Evolutionary conservation across 1,139 yeast species (phyloP).

Genomic region (Geotrichum cucujoidarum): DNA sequence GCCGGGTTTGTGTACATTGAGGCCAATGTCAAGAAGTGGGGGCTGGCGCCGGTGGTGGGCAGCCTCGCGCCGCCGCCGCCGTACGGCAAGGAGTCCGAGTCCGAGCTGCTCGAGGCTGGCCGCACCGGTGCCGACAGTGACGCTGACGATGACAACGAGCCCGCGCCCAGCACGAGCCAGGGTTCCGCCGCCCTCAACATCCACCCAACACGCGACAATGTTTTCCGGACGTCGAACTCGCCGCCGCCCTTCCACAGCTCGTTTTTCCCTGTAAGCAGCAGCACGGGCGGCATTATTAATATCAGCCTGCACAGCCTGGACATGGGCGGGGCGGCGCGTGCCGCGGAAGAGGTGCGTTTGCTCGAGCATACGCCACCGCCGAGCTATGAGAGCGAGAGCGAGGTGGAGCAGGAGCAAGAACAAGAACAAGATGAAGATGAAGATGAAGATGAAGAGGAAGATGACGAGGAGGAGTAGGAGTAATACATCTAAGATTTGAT

Average conservation of each 20-base stretch:
- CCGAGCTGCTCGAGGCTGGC: constrained; percentile 37
- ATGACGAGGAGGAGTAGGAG: constrained; percentile 1
- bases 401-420: constrained; percentile 14
- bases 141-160: too few species aligned
- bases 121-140: too few species aligned
- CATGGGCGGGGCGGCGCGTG: constrained; percentile 2
- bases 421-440: constrained; percentile 21
- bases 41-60: constrained; percentile 75
- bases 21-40: constrained; percentile 90
- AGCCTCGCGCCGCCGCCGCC: constrained; percentile 73
- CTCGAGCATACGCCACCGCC: constrained; percentile 27
- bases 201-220: background rate
- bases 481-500: background rate
- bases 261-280: constrained; percentile 15
- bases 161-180: constrained; percentile 4
- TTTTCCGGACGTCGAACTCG: constrained; percentile 15
- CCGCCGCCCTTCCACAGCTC: constrained; percentile 21
- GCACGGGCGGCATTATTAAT: constrained; percentile 21
- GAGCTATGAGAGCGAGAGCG: constrained; percentile 27
- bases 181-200: background rate
- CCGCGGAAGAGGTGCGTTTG: background rate
- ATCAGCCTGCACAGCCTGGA: constrained; percentile 22
- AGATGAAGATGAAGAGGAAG: background rate
- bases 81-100: constrained; percentile 49
- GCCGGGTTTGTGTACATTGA: constrained; percentile 91